Base-by-base conservation (phyloP, 1,139 yeast genomes). In the Blastobotrys malaysiensis region DNA sequence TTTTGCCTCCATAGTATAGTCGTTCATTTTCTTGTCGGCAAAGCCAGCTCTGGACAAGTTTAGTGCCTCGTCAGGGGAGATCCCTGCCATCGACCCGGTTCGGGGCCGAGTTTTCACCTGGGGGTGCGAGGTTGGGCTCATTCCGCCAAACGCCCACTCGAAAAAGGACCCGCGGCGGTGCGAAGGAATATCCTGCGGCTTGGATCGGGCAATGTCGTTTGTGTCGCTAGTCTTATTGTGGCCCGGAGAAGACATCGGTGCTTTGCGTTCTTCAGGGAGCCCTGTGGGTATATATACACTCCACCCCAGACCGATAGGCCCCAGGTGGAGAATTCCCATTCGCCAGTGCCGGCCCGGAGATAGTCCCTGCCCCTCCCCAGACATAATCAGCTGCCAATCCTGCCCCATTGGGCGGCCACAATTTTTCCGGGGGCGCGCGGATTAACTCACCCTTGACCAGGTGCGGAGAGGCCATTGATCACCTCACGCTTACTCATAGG, bases 51-150 rank as follows among this genome's bases (percentile, higher is more conserved):
- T 62, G 7, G 72, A 63, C 51, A 71, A 63, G 58, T 71, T 71
- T 58, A 71, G 61, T 9, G 74, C 74, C 54, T 71, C 74, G 55
- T 71, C 74, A 27, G 69, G 70, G 5, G 71, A 58, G 46, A 67
- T 64, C 16, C 57, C 55, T 9, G 63, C 54, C 52, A 59, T 61
- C 11, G 67, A 63, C 49, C 59, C 47, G 11, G 53, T 45, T 24
- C 54, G 36, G 20, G 54, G 54, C 47, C 48, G 14, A 14, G 39
- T n/a, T 16, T 31, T 18, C 13, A 19, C 22, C n/a, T 43, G 45
- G 22, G 22, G 45, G 43, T 43, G 45, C 7, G 43, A 24, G 19
- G 53, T 51, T 6, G 53, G 53, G 14, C 50, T 45, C 9, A 48
- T 22, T 2, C 53, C 50, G n/a, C 57, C 57, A 45, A 51, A 52